Conservation (phyloP, 208 protist genomes). For the Acanthamoeba sp. region DNA sequence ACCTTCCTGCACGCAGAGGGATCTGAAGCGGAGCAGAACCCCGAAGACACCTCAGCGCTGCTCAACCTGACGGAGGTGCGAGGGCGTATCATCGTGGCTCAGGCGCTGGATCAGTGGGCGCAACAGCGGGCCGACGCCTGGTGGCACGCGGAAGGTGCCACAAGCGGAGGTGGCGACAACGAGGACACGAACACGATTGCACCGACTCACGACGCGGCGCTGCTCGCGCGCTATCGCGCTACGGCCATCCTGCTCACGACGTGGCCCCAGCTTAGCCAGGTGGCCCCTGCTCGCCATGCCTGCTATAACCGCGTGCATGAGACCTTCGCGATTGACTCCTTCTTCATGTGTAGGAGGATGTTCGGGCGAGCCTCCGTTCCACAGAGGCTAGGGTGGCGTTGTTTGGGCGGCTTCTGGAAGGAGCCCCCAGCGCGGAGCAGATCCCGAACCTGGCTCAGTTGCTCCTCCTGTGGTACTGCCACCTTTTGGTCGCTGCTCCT, state of each 20-base stretch:
- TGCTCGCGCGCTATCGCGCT: neutral
- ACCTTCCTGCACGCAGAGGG: neutral
- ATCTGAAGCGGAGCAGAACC: neutral
- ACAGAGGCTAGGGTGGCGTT: neutral
- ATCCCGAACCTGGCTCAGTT: neutral
- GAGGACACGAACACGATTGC: neutral
- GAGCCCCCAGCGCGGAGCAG: neutral
- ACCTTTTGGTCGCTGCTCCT: neutral
- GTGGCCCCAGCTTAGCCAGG: neutral
- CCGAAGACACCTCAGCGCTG: neutral
- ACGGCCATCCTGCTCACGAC: constrained; percentile 26
- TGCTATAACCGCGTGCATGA: too few relatives aligned
- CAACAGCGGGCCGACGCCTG: neutral
- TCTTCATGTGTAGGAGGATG: neutral
- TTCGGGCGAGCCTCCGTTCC: neutral
- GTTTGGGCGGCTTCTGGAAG: neutral
- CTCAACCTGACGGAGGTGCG: neutral
- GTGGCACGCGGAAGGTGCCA: too few relatives aligned
- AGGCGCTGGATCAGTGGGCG: neutral
- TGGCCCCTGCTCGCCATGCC: neutral
- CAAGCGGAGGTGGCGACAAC: too few relatives aligned
- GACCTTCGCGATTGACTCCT: too few relatives aligned
- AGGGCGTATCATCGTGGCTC: neutral
- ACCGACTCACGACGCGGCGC: neutral
- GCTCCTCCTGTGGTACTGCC: neutral